These are phyloP conservation scores for Cyberlindnera maritima DNA, from an alignment of 805 yeast genomes.

Conservation along the genomic window DNA sequence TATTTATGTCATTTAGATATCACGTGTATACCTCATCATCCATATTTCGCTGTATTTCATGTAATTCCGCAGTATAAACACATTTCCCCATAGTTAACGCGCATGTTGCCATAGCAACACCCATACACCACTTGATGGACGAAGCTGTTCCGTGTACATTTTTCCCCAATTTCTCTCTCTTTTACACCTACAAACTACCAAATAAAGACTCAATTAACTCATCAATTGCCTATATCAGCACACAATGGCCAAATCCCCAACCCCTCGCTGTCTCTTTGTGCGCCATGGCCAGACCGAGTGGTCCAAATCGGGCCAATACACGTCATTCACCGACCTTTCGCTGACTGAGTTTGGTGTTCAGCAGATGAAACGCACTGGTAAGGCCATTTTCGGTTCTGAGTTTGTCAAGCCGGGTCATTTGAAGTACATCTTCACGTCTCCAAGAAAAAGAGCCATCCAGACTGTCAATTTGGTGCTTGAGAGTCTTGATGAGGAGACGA, in stretches of 20 bases:
- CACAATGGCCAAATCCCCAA: conserved; percentile 31
- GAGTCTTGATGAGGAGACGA: conserved; percentile 41
- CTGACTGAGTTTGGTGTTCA: conserved; percentile 75
- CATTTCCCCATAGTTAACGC: background rate
- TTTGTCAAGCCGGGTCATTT: conserved; percentile 63
- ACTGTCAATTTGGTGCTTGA: conserved; percentile 67
- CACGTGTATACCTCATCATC: too few relatives aligned
- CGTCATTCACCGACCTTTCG: conserved; percentile 79
- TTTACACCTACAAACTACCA: too few relatives aligned
- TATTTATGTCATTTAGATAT: background rate
- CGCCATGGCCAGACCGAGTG: conserved; percentile 94
- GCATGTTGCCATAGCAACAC: conserved; percentile 1
- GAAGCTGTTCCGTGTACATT: background rate
- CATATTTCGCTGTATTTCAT: too few relatives aligned
- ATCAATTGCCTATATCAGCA: too few relatives aligned
- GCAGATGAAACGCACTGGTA: conserved; percentile 76
- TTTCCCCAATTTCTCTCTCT: too few relatives aligned
- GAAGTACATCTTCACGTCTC: conserved; percentile 71
- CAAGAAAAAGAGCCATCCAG: conserved; percentile 74
- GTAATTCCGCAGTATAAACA: too few relatives aligned
- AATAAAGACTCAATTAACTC: too few relatives aligned
- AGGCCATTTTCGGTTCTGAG: conserved; percentile 59
- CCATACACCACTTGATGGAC: conserved; percentile 1
- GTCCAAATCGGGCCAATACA: conserved; percentile 92
- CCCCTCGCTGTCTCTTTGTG: conserved; percentile 68